Percentiles rank a stretch among this genome's conserved stretches.
Evolutionary conservation across 495 filamentous ascomycete species (phyloP).

Genomic region (Tuber magnatum): DNA sequence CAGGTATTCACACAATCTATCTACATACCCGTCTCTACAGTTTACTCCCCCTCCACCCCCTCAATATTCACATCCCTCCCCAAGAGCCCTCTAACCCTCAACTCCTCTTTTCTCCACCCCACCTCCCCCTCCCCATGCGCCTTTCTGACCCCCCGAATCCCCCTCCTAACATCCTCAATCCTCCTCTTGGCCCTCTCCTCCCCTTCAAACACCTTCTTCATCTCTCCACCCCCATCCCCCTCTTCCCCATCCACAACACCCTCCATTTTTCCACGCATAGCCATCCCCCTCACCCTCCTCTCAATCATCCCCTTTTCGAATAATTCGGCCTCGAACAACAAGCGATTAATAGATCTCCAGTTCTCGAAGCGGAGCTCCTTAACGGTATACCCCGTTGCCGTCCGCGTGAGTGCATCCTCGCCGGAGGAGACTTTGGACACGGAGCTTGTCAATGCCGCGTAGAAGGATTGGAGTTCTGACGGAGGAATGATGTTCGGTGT

Average conservation of each 20-base stretch:
- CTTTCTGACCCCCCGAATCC: constrained; percentile 11
- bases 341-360: constrained; percentile 35
- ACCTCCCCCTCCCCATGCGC: constrained; percentile 9
- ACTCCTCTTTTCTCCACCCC: constrained; percentile 28
- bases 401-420: constrained; percentile 19
- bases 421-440: constrained; percentile 20
- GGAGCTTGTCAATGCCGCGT: constrained; percentile 21
- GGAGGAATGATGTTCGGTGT: constrained; percentile 18
- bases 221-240: constrained; percentile 14
- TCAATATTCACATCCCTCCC: constrained; percentile 18
- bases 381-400: constrained; percentile 35
- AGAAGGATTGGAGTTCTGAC: constrained; percentile 30
- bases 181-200: constrained; percentile 36
- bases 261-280: not conserved
- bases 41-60: not conserved
- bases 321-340: constrained; percentile 38
- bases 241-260: not conserved
- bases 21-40: not conserved
- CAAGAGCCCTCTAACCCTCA: constrained; percentile 31
- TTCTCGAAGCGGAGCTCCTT: constrained; percentile 36
- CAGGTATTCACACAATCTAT: not conserved
- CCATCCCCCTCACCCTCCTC: not conserved
- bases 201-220: constrained; percentile 24
- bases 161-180: constrained; percentile 26
- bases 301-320: constrained; percentile 16